A percentile compares a stretch with the other conserved stretches of the same genome.
These are phyloP conservation scores for Globisporangium paddicum DNA, from an alignment of 352 stramenopile genomes.

Conservation along the genomic window DNA sequence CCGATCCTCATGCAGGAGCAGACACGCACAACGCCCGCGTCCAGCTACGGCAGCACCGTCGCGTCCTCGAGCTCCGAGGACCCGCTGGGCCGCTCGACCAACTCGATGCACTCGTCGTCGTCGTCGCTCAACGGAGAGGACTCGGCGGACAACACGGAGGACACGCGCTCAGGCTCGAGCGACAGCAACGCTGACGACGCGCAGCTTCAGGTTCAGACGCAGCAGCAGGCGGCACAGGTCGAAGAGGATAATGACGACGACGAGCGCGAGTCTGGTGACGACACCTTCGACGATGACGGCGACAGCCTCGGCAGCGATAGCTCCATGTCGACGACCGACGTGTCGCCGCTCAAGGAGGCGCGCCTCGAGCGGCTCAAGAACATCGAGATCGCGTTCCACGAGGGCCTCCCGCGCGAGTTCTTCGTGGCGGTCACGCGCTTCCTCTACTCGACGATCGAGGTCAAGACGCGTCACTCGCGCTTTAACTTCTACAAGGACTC, in stretches of 20 bases:
- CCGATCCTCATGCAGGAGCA: constrained; percentile 10
- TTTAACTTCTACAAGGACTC: constrained; percentile 88
- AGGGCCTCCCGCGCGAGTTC: constrained; percentile 75
- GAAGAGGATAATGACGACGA: constrained; percentile 31
- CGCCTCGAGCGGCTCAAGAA: constrained; percentile 67
- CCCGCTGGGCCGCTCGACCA: constrained; percentile 28
- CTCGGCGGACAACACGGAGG: constrained; percentile 26
- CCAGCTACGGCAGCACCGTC: constrained; percentile 59
- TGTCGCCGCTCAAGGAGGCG: constrained; percentile 64
- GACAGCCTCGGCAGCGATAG: constrained; percentile 26
- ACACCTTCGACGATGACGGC: constrained; percentile 20
- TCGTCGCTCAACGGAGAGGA: constrained; percentile 41
- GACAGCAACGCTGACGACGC: not conserved
- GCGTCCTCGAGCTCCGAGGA: constrained; percentile 41
- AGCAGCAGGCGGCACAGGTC: constrained; percentile 7
- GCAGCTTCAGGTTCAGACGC: not conserved
- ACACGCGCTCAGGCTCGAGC: constrained; percentile 19
- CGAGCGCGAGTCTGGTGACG: constrained; percentile 19
- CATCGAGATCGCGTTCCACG: constrained; percentile 75
- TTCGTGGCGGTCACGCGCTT: constrained; percentile 71
- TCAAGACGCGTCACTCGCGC: constrained; percentile 78
- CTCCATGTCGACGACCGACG: constrained; percentile 34
- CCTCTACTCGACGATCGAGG: constrained; percentile 62
- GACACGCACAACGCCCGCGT: constrained; percentile 22
- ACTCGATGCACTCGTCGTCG: constrained; percentile 33